phyloP scores from a whole-genome alignment of 2,329 filamentous ascomycete genomes.

The Trichoderma koningii region DNA sequence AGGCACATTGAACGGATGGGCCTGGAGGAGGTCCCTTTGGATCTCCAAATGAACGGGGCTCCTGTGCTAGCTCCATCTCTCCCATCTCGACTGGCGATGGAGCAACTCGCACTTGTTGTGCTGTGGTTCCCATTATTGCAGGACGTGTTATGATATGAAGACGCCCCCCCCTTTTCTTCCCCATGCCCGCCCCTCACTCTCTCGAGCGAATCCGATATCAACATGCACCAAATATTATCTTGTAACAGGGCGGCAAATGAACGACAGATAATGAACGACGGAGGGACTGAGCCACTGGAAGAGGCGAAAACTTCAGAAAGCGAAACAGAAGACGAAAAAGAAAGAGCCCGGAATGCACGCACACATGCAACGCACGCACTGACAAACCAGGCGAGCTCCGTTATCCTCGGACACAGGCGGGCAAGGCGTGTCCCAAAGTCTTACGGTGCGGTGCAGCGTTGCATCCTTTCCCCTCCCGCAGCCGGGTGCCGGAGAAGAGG shows the following conservation, averaged over 20 bases:
- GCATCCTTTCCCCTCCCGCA: constrained; percentile 4
- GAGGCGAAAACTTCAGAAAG: background rate
- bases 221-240: background rate
- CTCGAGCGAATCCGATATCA: background rate
- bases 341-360: background rate
- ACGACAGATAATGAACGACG: background rate
- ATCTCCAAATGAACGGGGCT: constrained; percentile 13
- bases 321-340: background rate
- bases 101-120: constrained; percentile 8
- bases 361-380: background rate
- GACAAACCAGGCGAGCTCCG: background rate
- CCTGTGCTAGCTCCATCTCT: constrained; percentile 15
- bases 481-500: constrained; percentile 15
- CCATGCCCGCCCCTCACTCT: background rate
- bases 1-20: no score
- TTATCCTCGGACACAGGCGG: background rate
- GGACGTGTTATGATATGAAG: background rate
- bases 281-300: background rate
- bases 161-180: background rate
- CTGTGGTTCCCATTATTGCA: background rate
- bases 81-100: constrained; percentile 2
- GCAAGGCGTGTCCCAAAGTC: constrained; percentile 6
- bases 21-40: constrained; percentile 3
- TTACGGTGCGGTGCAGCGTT: no score
- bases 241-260: constrained; percentile 5